Percentiles rank a stretch among this genome's conserved stretches.
Conservation (phyloP, 768 basidiomycete species). For the Cytidiella melzeri region DNA sequence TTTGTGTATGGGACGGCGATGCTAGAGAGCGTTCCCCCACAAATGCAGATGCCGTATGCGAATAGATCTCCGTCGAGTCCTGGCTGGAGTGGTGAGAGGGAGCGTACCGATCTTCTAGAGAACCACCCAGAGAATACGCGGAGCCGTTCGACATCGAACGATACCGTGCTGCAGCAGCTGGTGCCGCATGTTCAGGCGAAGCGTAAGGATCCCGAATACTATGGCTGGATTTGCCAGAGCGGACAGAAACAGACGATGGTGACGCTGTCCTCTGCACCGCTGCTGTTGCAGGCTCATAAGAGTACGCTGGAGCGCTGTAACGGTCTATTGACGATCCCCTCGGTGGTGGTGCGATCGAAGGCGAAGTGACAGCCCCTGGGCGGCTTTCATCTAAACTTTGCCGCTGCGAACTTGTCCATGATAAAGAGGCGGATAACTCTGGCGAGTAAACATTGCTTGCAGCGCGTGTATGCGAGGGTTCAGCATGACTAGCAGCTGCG, state of each 20-base stretch:
- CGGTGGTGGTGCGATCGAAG: not conserved
- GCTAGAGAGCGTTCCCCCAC: not conserved
- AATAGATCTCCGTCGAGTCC: slow-evolving; percentile 11
- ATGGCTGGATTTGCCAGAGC: slow-evolving; percentile 13
- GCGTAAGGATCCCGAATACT: slow-evolving; percentile 18
- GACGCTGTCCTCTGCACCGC: slow-evolving; percentile 27
- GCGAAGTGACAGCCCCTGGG: not conserved
- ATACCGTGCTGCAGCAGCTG: not conserved
- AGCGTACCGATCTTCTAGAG: slow-evolving; percentile 11
- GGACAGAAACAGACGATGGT: slow-evolving; percentile 18
- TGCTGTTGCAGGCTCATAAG: slow-evolving; percentile 8
- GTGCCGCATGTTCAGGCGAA: slow-evolving; percentile 5
- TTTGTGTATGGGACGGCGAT: slow-evolving; percentile 10
- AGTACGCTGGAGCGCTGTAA: not conserved
- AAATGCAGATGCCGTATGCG: slow-evolving; percentile 7
- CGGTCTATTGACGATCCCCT: slow-evolving; percentile 3
- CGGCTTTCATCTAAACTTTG: slow-evolving; percentile 2
- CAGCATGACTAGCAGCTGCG: not conserved
- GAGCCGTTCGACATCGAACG: slow-evolving; percentile 13
- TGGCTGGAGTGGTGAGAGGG: slow-evolving; percentile 8
- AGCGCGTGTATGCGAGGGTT: slow-evolving; percentile 2
- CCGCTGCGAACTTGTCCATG: slow-evolving; percentile 6
- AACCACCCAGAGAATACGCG: slow-evolving; percentile 4
- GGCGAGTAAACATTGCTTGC: slow-evolving; percentile 10
- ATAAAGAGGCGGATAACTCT: slow-evolving; percentile 6